These are phyloP conservation scores for Macrolepiota albuminosa DNA, from an alignment of 768 basidiomycete genomes.

Conservation along the genomic window DNA sequence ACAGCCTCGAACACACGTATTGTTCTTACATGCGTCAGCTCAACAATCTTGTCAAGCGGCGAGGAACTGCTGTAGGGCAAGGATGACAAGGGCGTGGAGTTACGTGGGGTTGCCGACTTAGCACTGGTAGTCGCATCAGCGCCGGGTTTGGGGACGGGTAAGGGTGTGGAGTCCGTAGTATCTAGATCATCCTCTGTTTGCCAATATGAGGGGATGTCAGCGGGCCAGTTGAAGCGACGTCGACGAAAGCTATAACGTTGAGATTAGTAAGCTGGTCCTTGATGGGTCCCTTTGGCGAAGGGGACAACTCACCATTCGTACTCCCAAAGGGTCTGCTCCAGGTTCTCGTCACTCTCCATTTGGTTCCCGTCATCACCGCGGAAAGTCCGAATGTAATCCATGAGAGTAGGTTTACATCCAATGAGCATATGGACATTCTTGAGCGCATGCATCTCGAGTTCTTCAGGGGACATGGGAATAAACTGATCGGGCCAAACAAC, in stretches of 20 bases:
- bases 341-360: conserved; percentile 30
- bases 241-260: conserved; percentile 52
- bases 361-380: conserved; percentile 32
- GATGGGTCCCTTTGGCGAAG: background rate
- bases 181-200: conserved; percentile 24
- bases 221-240: conserved; percentile 65
- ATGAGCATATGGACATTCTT: conserved; percentile 63
- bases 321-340: conserved; percentile 43
- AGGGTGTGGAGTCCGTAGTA: conserved; percentile 13
- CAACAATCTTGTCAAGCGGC: conserved; percentile 24
- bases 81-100: conserved; percentile 13
- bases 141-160: conserved; percentile 9
- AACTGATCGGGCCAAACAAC: conserved; percentile 56
- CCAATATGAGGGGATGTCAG: conserved; percentile 27
- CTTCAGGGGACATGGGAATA: conserved; percentile 49
- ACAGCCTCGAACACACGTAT: conserved; percentile 48
- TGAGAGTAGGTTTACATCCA: conserved; percentile 55
- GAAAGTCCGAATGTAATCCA: conserved; percentile 38
- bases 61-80: conserved; percentile 1
- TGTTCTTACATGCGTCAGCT: conserved; percentile 46
- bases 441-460: conserved; percentile 74
- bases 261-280: conserved; percentile 4
- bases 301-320: conserved; percentile 49
- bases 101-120: conserved; percentile 10
- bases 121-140: conserved; percentile 13